Base-by-base conservation (phyloP, 331 rosid genomes). In the Stylosanthes scabra region DNA sequence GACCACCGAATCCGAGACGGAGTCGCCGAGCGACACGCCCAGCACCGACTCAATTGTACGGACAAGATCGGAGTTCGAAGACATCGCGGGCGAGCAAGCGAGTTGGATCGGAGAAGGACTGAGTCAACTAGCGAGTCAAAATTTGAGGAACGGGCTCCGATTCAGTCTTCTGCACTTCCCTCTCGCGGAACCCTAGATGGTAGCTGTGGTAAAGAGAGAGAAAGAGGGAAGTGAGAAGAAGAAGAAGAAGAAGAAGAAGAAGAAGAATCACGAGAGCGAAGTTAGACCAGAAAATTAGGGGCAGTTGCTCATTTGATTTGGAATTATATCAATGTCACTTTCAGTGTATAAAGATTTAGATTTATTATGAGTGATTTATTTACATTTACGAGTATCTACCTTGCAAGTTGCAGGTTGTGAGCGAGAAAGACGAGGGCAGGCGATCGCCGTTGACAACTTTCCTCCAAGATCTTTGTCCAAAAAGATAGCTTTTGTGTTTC, bases 21-120 rank as follows among this genome's bases (percentile, higher is more conserved):
- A 86, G 46, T 74, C 91, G 0, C 87, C 89, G 20, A 91, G 84
- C 14, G 92, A 87, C 69, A 91, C 74, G 74, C 97, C 93, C 1
- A 91, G 82, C 51, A 55, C 70, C 59, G 97, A 84, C 71, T 91
- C 97, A 25, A 91, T 71, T 16, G 61, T 71, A 31, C 87, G 83
- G 0, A 91, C 88, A 76, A 89, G 79, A 69, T 84, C 91, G 68
- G 85, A 87, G 79, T 74, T 79, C 55, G 97, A 88, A 74, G 81
- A 60, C 95, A 87, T 89, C 51, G 68, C 3, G 2, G 3, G 11
- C 49, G 49, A 34, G 39, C 6, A 4, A 47, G 15, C 11, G 52
- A 46, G 46, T 28, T 2, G 29, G 9, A 63, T 12, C 16, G 12
- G 8, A 29, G 13, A 66, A 16, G 51, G 15, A 52, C 41, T 47